phyloP scores from a whole-genome alignment of 768 basidiomycete genomes.

The Calvatia gigantea region DNA sequence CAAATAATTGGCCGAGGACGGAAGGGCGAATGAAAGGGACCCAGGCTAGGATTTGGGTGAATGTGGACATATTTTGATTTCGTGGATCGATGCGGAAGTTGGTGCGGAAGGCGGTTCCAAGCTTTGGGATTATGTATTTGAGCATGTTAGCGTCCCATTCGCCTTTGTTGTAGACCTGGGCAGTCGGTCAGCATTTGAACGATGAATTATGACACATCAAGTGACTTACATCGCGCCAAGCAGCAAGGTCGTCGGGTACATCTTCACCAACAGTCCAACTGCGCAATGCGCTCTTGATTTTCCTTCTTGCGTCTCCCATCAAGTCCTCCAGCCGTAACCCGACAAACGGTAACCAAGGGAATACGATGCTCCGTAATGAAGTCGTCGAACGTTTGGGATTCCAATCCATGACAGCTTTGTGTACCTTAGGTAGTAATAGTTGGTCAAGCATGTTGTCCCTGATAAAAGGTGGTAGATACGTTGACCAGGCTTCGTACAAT shows the following conservation, averaged over 20 bases:
- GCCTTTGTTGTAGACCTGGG: slow-evolving; percentile 67
- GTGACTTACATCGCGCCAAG: slow-evolving; percentile 76
- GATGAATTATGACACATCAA: background rate
- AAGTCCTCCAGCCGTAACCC: slow-evolving; percentile 80
- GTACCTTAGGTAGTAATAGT: slow-evolving; percentile 89
- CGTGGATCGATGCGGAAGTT: slow-evolving; percentile 91
- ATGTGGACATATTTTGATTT: slow-evolving; percentile 81
- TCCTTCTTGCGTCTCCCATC: slow-evolving; percentile 83
- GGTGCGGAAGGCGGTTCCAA: slow-evolving; percentile 76
- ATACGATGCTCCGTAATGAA: slow-evolving; percentile 76
- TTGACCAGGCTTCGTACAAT: slow-evolving; percentile 86
- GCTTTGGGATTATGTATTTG: slow-evolving; percentile 89
- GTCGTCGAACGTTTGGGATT: slow-evolving; percentile 53
- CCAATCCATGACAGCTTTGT: slow-evolving; percentile 84
- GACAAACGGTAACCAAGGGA: slow-evolving; percentile 93
- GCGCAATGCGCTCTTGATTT: slow-evolving; percentile 76
- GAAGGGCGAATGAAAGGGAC: slow-evolving; percentile 65
- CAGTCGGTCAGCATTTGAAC: background rate
- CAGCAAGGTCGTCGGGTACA: slow-evolving; percentile 67
- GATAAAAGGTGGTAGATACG: slow-evolving; percentile 86
- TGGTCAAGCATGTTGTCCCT: slow-evolving; percentile 95
- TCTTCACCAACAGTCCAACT: slow-evolving; percentile 71
- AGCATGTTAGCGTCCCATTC: slow-evolving; percentile 94
- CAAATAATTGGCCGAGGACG: slow-evolving; percentile 80
- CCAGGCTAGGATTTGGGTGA: slow-evolving; percentile 80